Evolutionary conservation across 768 basidiomycete genomes (phyloP), one percentile per base, ranked within the genome.

Genomic region (Leccinum olivaceopallidum): DNA sequence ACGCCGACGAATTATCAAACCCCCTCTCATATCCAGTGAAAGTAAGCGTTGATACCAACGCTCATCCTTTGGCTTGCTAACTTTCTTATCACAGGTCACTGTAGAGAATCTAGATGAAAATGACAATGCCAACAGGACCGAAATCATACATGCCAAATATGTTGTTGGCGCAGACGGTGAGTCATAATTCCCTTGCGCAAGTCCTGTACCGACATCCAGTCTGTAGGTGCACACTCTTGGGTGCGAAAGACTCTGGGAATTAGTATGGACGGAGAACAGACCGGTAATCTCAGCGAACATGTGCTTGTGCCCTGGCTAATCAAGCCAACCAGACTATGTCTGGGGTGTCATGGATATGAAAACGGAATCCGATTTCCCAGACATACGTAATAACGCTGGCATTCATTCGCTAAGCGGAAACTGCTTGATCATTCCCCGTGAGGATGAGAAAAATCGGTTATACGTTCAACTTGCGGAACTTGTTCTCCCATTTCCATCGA

Each of bases 271-370:
- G 51, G 51, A 12, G 51, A 52, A 32, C n/a, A 52, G 30, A 52
- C 51, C 10, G 51, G 51, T 52, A 30, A 32, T 28, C 10, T n/a
- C 24, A n/a, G n/a, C 30, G n/a, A 30, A 12, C 5, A 5, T n/a
- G 30, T 32, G 24, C 5, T 52, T 12, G 4, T 51, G 49, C 30
- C 51, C 18, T n/a, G 30, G 24, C 18, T 52, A 20, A 52, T 18
- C 2, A 8, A 32, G 18, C 18, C 18, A 5, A 28, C 20, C 18
- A 52, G 51, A 52, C 0, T 32, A 28, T 30, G 50, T 32, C 4
- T 52, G 51, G 51, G 51, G 51, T 52, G 51, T 52, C 51, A 30
- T 52, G 26, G 51, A 52, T 30, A 30, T 30, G 51, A 30, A 18
- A 30, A 26, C 51, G 18, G 51, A 52, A 10, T 28, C 51, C 8